phyloP scores from a whole-genome alignment of 2,329 filamentous ascomycete species.

The Botrytis porri region DNA sequence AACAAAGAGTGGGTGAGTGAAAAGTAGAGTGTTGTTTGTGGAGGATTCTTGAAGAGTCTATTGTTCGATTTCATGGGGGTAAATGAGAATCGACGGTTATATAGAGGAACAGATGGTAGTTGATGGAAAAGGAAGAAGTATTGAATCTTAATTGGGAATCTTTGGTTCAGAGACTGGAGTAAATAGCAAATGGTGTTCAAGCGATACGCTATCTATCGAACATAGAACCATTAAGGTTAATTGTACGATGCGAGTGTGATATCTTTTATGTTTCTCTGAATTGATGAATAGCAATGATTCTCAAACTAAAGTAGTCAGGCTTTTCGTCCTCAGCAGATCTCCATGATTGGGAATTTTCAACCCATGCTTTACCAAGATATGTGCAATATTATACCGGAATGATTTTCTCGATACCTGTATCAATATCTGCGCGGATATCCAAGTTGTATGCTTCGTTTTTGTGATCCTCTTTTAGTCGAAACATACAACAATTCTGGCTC shows the following conservation, averaged over 20 bases:
- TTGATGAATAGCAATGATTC: neutral
- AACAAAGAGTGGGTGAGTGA: accelerated
- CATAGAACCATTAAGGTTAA: neutral
- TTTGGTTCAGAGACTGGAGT: neutral
- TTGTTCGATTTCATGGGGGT: neutral
- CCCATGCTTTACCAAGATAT: neutral
- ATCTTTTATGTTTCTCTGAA: neutral
- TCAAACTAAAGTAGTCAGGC: too few relatives aligned
- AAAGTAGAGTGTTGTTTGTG: neutral
- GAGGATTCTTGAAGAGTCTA: neutral
- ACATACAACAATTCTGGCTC: neutral
- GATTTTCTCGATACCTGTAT: accelerated
- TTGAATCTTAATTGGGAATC: accelerated
- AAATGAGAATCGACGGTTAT: accelerated
- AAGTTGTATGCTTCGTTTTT: too few relatives aligned
- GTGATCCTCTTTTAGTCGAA: neutral
- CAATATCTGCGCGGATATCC: neutral
- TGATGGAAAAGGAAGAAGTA: neutral
- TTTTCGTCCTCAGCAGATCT: too few relatives aligned
- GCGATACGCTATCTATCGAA: neutral
- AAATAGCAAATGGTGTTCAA: neutral
- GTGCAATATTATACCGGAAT: neutral
- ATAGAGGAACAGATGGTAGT: accelerated
- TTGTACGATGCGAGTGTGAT: neutral
- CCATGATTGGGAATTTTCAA: neutral